A percentile compares a stretch with the other conserved stretches of the same genome.
Evolutionary conservation across 345 rosid genomes (phyloP).

Genomic region (Limnanthes douglasii): DNA sequence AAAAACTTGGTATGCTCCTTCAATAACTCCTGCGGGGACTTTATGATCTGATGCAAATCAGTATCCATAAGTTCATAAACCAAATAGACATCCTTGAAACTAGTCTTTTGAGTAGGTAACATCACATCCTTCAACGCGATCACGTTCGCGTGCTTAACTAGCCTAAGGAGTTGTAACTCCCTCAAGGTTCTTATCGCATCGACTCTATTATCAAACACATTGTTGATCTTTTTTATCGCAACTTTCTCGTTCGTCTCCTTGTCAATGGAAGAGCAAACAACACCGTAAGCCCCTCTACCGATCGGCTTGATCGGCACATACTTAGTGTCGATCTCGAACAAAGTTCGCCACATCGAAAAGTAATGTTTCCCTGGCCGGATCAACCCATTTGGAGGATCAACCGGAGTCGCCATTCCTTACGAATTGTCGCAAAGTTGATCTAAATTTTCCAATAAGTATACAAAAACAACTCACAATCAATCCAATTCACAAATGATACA

Average conservation of each 20-base stretch:
- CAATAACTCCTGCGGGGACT: constrained; percentile 54
- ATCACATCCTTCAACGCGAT: constrained; percentile 76
- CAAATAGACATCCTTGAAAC: constrained; percentile 74
- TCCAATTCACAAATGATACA: no score
- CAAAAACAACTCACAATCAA: no score
- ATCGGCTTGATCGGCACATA: constrained; percentile 82
- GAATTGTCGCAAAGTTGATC: no score
- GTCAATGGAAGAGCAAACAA: constrained; percentile 73
- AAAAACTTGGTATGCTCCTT: constrained; percentile 80
- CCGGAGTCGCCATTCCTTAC: constrained; percentile 68
- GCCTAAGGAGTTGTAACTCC: constrained; percentile 70
- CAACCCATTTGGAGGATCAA: constrained; percentile 75
- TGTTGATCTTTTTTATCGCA: constrained; percentile 75
- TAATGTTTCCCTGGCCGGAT: constrained; percentile 55
- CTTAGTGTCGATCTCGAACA: constrained; percentile 78
- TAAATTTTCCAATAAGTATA: no score
- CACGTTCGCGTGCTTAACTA: constrained; percentile 67
- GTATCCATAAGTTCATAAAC: constrained; percentile 94
- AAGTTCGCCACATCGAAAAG: constrained; percentile 65
- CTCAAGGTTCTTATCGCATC: constrained; percentile 57
- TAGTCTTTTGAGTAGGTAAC: constrained; percentile 38
- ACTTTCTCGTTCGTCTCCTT: constrained; percentile 69
- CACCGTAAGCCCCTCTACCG: constrained; percentile 81
- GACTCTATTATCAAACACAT: constrained; percentile 61
- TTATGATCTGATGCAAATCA: constrained; percentile 75